Evolutionary conservation across 2,329 filamentous ascomycete genomes (phyloP), one percentile per base, ranked within the genome.

Genomic region (Neonectria sp.): DNA sequence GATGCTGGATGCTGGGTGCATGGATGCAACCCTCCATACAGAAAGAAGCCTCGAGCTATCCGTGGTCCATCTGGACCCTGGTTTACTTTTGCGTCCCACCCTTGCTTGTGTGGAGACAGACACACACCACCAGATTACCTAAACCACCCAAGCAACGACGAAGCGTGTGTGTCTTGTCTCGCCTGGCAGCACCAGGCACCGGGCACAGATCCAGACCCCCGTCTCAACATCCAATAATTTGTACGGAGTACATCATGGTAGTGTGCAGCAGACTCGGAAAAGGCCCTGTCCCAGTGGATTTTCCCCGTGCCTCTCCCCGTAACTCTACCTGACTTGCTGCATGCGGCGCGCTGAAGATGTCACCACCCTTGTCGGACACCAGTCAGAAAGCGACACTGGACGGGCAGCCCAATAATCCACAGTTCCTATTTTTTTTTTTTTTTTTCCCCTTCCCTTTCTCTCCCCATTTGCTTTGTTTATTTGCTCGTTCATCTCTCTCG

Each of bases 111-210:
- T 40, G 37, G 37, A 40, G 37, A 40, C 55, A 48, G 48, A 51
- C 59, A 62, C 53, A 62, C 52, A 63, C 43, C 52, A 33, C 29
- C n/a, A 31, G n/a, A 35, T 27, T 37, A 53, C 31, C 29, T 5
- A 12, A 53, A 24, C 49, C 49, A 24, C 49, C 49, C 29, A 45
- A 45, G 35, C 31, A 24, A 31, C 31, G 25, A 24, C 6, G 21
- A 31, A 46, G 33, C 31, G 45, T 59, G 12, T 51, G 45, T 59
- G 33, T 25, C 40, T 31, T 51, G 33, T 37, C 27, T 21, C 40
- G 21, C 61, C 61, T 58, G 48, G 61, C 53, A 58, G 11, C 40
- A 15, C 61, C 61, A 63, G 48, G 61, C 53, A 58, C 61, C 53
- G 35, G 61, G 61, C 43, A 53, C 49, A 52, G 27, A 52, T 24